These are phyloP conservation scores for Podospora australis DNA, from an alignment of 495 filamentous ascomycete species.

Conservation along the genomic window DNA sequence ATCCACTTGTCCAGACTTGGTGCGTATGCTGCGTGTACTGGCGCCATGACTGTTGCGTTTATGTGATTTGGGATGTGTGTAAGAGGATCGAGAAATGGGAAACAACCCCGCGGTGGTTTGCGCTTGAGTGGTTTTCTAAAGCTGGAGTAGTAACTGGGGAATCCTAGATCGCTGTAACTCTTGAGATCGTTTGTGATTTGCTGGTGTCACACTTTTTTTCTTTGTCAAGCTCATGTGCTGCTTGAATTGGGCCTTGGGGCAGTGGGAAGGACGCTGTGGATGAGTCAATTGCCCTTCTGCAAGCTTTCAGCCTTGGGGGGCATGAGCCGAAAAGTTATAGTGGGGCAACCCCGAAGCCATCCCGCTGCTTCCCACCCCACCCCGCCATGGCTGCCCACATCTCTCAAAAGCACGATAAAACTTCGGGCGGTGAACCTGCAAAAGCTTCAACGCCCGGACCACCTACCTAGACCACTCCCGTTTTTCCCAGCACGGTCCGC, in stretches of 20 bases:
- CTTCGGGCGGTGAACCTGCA: not conserved
- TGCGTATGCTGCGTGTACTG: slow-evolving; percentile 41
- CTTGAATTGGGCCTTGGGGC: no score
- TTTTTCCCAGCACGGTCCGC: not conserved
- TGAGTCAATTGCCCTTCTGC: slow-evolving; percentile 8
- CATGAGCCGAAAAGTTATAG: slow-evolving; percentile 8
- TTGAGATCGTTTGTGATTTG: no score
- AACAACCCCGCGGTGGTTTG: slow-evolving; percentile 1
- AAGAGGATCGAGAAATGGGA: not conserved
- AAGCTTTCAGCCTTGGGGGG: slow-evolving; percentile 2
- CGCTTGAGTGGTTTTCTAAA: no score
- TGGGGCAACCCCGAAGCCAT: slow-evolving; percentile 13
- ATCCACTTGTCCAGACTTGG: slow-evolving; percentile 71
- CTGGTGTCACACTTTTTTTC: no score
- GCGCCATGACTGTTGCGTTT: slow-evolving; percentile 30
- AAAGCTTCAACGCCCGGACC: not conserved
- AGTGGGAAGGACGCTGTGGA: not conserved
- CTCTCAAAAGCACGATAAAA: not conserved
- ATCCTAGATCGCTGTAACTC: no score
- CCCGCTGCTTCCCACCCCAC: slow-evolving; percentile 2
- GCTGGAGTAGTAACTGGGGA: no score
- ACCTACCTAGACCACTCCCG: not conserved
- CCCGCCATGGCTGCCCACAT: not conserved
- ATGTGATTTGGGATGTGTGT: not conserved
- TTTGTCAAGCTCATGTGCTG: not conserved